phyloP scores from a whole-genome alignment of 768 basidiomycete species.

The Podaxis sp. region DNA sequence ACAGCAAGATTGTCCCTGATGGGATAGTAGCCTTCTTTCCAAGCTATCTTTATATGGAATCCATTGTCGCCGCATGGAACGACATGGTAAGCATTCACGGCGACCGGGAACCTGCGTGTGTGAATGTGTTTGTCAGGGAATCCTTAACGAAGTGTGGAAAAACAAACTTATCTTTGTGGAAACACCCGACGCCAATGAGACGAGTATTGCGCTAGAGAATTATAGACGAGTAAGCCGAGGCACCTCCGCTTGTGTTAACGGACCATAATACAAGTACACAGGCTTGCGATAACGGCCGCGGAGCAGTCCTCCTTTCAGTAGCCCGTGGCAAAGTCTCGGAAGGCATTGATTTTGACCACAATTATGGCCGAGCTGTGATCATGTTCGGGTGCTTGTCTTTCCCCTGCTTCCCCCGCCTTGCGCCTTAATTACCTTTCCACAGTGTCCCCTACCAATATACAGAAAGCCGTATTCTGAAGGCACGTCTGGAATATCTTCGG shows the following conservation, averaged over 20 bases:
- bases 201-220: slow-evolving; percentile 95
- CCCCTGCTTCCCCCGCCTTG: slow-evolving; percentile 3
- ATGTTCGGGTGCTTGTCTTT: slow-evolving; percentile 84
- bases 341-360: slow-evolving; percentile 99
- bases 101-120: neutral
- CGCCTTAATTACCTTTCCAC: slow-evolving; percentile 14
- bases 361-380: slow-evolving; percentile 97
- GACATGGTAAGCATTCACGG: slow-evolving; percentile 77
- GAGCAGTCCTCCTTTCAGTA: slow-evolving; percentile 93
- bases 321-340: slow-evolving; percentile 99
- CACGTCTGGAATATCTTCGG: slow-evolving; percentile 94
- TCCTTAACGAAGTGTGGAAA: slow-evolving; percentile 99
- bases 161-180: slow-evolving; percentile 99
- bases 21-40: slow-evolving; percentile 99
- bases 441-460: slow-evolving; percentile 98
- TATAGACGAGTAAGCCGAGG: slow-evolving; percentile 69
- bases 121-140: slow-evolving; percentile 56
- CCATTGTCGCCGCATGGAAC: slow-evolving; percentile 99
- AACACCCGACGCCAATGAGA: slow-evolving; percentile 98
- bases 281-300: slow-evolving; percentile 98
- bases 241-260: slow-evolving; percentile 6
- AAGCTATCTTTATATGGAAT: slow-evolving; percentile 99
- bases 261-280: slow-evolving; percentile 22
- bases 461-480: slow-evolving; percentile 95
- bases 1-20: slow-evolving; percentile 96